A percentile compares a stretch with the other conserved stretches of the same genome.
These are phyloP conservation scores for Sphaerulina musiva DNA, from an alignment of 2,329 filamentous ascomycete species.

Conservation along the genomic window DNA sequence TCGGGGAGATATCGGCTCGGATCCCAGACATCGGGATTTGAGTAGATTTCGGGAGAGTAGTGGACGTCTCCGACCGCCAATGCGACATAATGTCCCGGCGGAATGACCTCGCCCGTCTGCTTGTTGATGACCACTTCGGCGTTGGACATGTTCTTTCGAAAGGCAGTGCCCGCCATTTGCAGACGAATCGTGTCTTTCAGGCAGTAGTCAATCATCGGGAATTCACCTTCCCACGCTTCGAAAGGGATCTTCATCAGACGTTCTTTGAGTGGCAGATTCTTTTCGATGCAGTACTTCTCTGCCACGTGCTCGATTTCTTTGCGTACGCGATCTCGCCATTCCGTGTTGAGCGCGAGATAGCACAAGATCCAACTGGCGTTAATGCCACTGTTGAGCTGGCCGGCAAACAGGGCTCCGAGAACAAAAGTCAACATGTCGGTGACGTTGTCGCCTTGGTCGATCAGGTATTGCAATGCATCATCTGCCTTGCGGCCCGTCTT, in stretches of 20 bases:
- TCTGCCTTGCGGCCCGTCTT: slow-evolving; percentile 39
- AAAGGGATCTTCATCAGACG: slow-evolving; percentile 42
- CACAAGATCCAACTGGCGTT: slow-evolving; percentile 50
- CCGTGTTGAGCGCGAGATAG: slow-evolving; percentile 43
- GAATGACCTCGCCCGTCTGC: slow-evolving; percentile 43
- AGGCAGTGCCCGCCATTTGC: slow-evolving; percentile 43
- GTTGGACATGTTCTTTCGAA: slow-evolving; percentile 48
- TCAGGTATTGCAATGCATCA: slow-evolving; percentile 49
- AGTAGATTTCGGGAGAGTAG: slow-evolving; percentile 45
- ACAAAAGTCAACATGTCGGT: slow-evolving; percentile 40
- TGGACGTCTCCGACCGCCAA: slow-evolving; percentile 47
- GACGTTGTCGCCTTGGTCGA: slow-evolving; percentile 47
- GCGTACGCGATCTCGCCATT: slow-evolving; percentile 43
- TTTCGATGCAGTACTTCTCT: slow-evolving; percentile 37
- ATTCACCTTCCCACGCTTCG: slow-evolving; percentile 52
- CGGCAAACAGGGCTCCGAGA: slow-evolving; percentile 50
- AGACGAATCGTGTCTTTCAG: slow-evolving; percentile 51
- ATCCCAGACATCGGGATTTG: slow-evolving; percentile 46
- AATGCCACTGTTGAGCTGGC: slow-evolving; percentile 52
- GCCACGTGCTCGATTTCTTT: slow-evolving; percentile 45
- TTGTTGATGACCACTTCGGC: slow-evolving; percentile 41
- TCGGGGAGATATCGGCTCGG: slow-evolving; percentile 45
- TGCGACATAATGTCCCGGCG: slow-evolving; percentile 42
- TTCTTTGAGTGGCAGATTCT: slow-evolving; percentile 32
- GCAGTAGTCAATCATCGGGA: slow-evolving; percentile 48